These are phyloP conservation scores for Yamadazyma epiphylla DNA, from an alignment of 1,139 yeast genomes.

Conservation along the genomic window DNA sequence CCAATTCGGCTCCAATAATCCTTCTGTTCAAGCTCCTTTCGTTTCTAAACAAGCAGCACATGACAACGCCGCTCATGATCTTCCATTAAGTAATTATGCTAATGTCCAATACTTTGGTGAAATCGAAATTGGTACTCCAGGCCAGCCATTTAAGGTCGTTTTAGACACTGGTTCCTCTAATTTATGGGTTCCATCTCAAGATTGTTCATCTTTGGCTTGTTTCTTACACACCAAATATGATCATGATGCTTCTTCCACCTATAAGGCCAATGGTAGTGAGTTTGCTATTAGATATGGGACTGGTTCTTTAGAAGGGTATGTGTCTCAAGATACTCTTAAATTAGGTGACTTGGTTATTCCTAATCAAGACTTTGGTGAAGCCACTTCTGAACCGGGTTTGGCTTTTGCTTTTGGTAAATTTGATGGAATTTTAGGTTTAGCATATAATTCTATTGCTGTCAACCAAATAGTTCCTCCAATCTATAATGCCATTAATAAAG, in stretches of 20 bases:
- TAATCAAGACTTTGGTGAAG: slow-evolving; percentile 92
- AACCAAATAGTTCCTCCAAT: slow-evolving; percentile 88
- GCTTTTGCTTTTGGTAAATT: slow-evolving; percentile 98
- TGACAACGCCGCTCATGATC: slow-evolving; percentile 44
- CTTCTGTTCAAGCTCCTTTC: slow-evolving; percentile 44
- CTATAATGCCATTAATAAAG: slow-evolving; percentile 80
- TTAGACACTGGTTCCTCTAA: slow-evolving; percentile 96
- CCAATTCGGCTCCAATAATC: slow-evolving; percentile 4
- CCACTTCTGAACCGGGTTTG: slow-evolving; percentile 94
- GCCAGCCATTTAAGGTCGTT: slow-evolving; percentile 83
- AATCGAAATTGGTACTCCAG: slow-evolving; percentile 86
- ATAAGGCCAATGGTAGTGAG: slow-evolving; percentile 79
- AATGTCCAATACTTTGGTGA: slow-evolving; percentile 96
- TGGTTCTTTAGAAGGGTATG: slow-evolving; percentile 87
- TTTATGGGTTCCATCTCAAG: slow-evolving; percentile 90
- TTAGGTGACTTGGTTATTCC: slow-evolving; percentile 84
- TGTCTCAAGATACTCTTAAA: slow-evolving; percentile 76
- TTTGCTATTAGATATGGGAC: slow-evolving; percentile 88
- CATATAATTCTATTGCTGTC: slow-evolving; percentile 86
- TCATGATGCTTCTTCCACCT: slow-evolving; percentile 73
- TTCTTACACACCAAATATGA: slow-evolving; percentile 88
- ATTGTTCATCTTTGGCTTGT: slow-evolving; percentile 92
- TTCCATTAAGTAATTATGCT: slow-evolving; percentile 86
- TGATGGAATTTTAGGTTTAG: slow-evolving; percentile 95
- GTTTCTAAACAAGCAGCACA: slow-evolving; percentile 17